Evolutionary conservation across 345 rosid genomes (phyloP).

Genomic region (Carallia pectinifolia): DNA sequence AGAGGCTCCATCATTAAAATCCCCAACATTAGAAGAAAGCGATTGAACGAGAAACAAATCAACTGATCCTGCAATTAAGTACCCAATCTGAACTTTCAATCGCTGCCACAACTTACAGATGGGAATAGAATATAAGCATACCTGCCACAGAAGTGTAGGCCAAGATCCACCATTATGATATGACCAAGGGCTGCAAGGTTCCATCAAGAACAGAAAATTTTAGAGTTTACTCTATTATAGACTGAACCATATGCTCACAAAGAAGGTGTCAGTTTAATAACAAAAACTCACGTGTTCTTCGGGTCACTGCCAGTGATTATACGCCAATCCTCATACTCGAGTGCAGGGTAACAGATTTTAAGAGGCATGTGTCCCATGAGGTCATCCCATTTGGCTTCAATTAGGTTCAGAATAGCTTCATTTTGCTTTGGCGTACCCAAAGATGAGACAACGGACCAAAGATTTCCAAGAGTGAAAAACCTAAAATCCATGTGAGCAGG

Average conservation of each 20-base stretch:
- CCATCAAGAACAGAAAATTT: constrained; percentile 11
- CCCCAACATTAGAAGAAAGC: too few species aligned
- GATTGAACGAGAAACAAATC: background rate
- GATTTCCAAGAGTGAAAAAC: constrained; percentile 80
- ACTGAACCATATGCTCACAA: background rate
- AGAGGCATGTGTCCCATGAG: constrained; percentile 80
- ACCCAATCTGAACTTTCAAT: background rate
- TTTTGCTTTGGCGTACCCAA: constrained; percentile 79
- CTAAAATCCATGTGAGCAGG: constrained; percentile 92
- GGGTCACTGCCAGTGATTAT: constrained; percentile 96
- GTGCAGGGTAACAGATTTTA: constrained; percentile 88
- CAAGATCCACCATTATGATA: constrained; percentile 98
- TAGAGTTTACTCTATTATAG: background rate
- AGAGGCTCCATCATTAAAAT: too few species aligned
- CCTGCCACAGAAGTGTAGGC: constrained; percentile 99
- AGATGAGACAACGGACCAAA: constrained; percentile 79
- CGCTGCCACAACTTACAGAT: background rate
- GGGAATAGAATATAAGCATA: constrained; percentile 16
- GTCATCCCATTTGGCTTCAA: constrained; percentile 83
- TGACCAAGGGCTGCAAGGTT: constrained; percentile 83
- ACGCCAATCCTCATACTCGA: constrained; percentile 90
- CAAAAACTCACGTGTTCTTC: constrained; percentile 71
- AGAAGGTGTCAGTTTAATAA: background rate
- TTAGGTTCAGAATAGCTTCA: constrained; percentile 59
- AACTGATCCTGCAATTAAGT: background rate